Base-by-base conservation (phyloP, 495 filamentous ascomycete species). In the Neurospora tetraspora region DNA sequence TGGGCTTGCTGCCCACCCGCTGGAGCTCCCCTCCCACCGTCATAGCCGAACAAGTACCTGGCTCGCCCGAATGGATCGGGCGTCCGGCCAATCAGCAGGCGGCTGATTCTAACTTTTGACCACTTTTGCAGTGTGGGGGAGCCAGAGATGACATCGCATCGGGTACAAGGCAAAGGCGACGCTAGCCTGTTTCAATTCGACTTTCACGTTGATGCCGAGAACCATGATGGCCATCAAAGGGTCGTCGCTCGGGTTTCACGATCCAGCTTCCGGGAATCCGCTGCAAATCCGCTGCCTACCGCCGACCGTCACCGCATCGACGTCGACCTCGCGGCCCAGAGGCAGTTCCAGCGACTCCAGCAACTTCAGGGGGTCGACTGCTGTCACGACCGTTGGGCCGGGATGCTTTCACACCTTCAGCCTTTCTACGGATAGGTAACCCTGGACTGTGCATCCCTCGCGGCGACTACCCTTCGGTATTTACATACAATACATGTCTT, bases 11-110 rank as follows among this genome's bases (percentile, higher is more conserved):
- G 45, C 45, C 45, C 45, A 53, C 45, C 45, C 20, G 45, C 65
- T 72, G 70, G 77, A 75, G 74, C 76, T 77, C 72, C 75, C 53
- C 77, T 74, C 71, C 77, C 76, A 80, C 77, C 77, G 77, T 79
- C 76, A 79, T 80, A 78, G 79, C 79, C 78, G 78, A 80, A 75
- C 75, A 77, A 78, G 77, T 74, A 73, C 73, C 77, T 61, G 53
- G 53, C 53, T 79, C 73, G 73, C 74, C 73, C 75, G 72, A 71
- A 76, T 78, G 78, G 78, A 72, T 75, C 36, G 70, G 69, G 36
- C 45, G 12, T 36, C 38, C 18, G 73, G 68, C 78, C 75, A 79
- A 79, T 79, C 75, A 79, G 31, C 40, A 69, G 12, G 39, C 45
- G 61, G 72, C 38, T 71, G 69, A 78, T 79, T 79, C 73, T 77